Conservation (phyloP, 169 alveolate species). For the Plasmodium yoelii region DNA sequence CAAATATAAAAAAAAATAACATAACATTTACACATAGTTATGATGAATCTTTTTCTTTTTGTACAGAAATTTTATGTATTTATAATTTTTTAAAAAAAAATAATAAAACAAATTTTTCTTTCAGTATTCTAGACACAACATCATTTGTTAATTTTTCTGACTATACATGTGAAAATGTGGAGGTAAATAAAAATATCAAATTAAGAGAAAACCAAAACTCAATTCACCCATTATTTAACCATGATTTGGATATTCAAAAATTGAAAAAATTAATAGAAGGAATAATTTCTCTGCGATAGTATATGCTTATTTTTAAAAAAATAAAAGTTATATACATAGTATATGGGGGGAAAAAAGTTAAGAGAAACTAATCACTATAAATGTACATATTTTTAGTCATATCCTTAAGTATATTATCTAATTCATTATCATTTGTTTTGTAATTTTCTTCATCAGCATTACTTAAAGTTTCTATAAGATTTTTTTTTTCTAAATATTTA, state of each 20-base stretch:
- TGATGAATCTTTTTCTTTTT: constrained; percentile 35
- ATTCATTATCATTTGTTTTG: neutral
- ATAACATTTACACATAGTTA: constrained; percentile 14
- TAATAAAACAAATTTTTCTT: neutral
- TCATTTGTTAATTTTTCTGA: constrained; percentile 31
- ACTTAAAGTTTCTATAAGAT: constrained; percentile 30
- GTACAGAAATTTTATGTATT: constrained; percentile 33
- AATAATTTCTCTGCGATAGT: too few relatives aligned
- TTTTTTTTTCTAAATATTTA: constrained; percentile 48
- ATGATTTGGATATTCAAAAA: too few relatives aligned
- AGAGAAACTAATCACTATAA: constrained; percentile 35
- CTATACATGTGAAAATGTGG: neutral
- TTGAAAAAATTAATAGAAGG: too few relatives aligned
- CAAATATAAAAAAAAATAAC: constrained; percentile 9
- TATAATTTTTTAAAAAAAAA: constrained; percentile 40
- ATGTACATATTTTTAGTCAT: constrained; percentile 42
- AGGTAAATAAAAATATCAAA: too few relatives aligned
- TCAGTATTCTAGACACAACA: constrained; percentile 50
- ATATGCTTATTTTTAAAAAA: too few relatives aligned
- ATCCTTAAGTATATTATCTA: constrained; percentile 10
- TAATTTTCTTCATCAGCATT: constrained; percentile 38
- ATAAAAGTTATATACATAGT: too few relatives aligned
- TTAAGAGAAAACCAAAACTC: too few relatives aligned
- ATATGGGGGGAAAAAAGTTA: neutral
- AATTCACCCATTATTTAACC: too few relatives aligned